Evolutionary conservation across 1,284 basidiomycete species (phyloP).

Genomic region (Pterula multifida): DNA sequence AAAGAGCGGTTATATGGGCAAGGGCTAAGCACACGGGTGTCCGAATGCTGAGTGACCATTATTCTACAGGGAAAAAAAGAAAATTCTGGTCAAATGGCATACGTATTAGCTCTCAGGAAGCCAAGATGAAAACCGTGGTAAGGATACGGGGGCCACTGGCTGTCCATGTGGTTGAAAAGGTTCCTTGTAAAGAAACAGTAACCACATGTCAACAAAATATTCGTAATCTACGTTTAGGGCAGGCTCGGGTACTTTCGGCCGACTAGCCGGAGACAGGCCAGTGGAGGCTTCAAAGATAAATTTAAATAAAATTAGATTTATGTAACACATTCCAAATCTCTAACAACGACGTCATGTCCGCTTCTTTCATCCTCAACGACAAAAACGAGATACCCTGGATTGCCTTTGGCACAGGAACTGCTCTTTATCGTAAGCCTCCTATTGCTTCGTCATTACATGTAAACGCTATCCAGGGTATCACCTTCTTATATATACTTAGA

Average conservation of each 20-base stretch:
- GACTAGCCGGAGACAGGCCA: too few relatives aligned
- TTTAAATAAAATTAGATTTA: too few relatives aligned
- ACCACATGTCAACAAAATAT: not conserved
- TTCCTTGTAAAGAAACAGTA: not conserved
- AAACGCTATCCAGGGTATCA: not conserved
- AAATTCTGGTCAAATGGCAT: not conserved
- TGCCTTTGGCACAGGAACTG: conserved; percentile 62
- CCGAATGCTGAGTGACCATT: conserved; percentile 1
- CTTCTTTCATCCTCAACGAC: conserved; percentile 42
- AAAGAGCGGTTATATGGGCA: too few relatives aligned
- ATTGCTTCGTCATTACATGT: not conserved
- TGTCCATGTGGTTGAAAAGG: not conserved
- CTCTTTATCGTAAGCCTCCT: conserved; percentile 23
- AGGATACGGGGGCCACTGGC: not conserved
- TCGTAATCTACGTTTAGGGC: not conserved
- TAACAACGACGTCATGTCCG: not conserved
- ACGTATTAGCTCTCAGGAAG: not conserved
- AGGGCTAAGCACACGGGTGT: too few relatives aligned
- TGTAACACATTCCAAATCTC: too few relatives aligned
- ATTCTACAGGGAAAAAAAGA: not conserved
- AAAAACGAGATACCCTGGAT: conserved; percentile 46
- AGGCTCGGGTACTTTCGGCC: too few relatives aligned
- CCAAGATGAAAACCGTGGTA: not conserved
- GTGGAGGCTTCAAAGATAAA: too few relatives aligned
- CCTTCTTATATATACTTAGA: not conserved